These are phyloP conservation scores for Orbilia javanica DNA, from an alignment of 2,329 filamentous ascomycete species.

Conservation along the genomic window DNA sequence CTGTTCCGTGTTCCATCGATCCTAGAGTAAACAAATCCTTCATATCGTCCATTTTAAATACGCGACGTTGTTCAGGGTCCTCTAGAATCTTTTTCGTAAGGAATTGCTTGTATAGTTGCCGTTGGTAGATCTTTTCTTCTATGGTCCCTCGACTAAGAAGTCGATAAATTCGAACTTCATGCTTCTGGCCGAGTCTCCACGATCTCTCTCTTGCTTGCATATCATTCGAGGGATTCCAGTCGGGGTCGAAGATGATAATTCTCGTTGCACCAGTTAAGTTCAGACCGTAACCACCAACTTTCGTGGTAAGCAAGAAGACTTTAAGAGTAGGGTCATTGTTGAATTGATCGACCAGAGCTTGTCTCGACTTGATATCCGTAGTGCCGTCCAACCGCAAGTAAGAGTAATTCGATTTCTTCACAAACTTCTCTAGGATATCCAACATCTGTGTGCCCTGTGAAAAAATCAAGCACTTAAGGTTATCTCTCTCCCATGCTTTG, in stretches of 20 bases:
- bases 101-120: conserved; percentile 98
- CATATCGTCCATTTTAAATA: conserved; percentile 81
- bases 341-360: conserved; percentile 90
- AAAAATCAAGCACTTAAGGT: conserved; percentile 93
- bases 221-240: conserved; percentile 94
- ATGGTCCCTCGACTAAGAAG: conserved; percentile 99
- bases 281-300: conserved; percentile 91
- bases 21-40: conserved; percentile 91
- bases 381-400: conserved; percentile 94
- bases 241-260: conserved; percentile 97
- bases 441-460: conserved; percentile 95
- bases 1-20: conserved; percentile 76
- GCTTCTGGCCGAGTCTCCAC: conserved; percentile 94
- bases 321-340: conserved; percentile 83
- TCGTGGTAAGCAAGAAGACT: conserved; percentile 93
- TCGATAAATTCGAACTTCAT: conserved; percentile 94
- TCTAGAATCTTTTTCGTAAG: conserved; percentile 95
- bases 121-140: conserved; percentile 98
- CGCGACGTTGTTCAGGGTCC: conserved; percentile 92
- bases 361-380: conserved; percentile 88
- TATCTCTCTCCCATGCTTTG: conserved; percentile 88
- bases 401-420: conserved; percentile 75
- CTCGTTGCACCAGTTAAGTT: conserved; percentile 95
- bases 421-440: conserved; percentile 88
- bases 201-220: conserved; percentile 94